Evolutionary conservation across 108 stramenopile genomes (phyloP).

Genomic region (Chaetoceros muelleri): DNA sequence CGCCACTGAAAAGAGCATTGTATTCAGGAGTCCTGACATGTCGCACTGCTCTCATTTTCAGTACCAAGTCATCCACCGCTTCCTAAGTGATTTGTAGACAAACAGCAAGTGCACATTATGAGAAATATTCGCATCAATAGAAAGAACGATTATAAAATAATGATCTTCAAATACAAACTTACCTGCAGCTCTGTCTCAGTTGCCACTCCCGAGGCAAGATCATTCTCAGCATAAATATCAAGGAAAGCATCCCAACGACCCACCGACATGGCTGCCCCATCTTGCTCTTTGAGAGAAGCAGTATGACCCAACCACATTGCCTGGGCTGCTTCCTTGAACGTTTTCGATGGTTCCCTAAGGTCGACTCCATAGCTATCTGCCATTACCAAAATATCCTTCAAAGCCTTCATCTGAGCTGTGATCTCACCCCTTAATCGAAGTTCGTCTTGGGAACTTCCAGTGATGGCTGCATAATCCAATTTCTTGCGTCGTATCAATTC

Average conservation of each 20-base stretch:
- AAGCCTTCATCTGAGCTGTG: slow-evolving; percentile 34
- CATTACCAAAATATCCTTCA: slow-evolving; percentile 41
- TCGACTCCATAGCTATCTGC: slow-evolving; percentile 46
- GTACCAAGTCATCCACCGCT: slow-evolving; percentile 25
- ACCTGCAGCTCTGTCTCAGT: slow-evolving; percentile 51
- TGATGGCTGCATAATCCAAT: slow-evolving; percentile 31
- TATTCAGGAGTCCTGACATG: slow-evolving; percentile 59
- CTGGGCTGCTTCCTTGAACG: slow-evolving; percentile 48
- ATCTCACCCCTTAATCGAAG: slow-evolving; percentile 48
- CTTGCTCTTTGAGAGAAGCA: slow-evolving; percentile 59
- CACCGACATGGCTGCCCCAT: slow-evolving; percentile 61
- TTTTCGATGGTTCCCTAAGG: slow-evolving; percentile 32
- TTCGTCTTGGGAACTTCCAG: slow-evolving; percentile 21
- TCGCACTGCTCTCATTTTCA: slow-evolving; percentile 35
- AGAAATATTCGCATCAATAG: too few relatives aligned
- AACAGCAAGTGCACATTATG: too few relatives aligned
- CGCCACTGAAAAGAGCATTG: slow-evolving; percentile 46
- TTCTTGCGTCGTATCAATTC: slow-evolving; percentile 48
- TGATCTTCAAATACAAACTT: too few relatives aligned
- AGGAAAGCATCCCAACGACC: slow-evolving; percentile 59
- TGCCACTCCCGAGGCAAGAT: slow-evolving; percentile 31
- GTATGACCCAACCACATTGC: slow-evolving; percentile 52
- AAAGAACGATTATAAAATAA: too few relatives aligned
- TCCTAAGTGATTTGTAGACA: slow-evolving; percentile 2
- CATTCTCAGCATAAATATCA: slow-evolving; percentile 43